Evolutionary conservation across 2,329 filamentous ascomycete species (phyloP), one percentile per base, ranked within the genome.

Genomic region (Neonectria magnoliae): DNA sequence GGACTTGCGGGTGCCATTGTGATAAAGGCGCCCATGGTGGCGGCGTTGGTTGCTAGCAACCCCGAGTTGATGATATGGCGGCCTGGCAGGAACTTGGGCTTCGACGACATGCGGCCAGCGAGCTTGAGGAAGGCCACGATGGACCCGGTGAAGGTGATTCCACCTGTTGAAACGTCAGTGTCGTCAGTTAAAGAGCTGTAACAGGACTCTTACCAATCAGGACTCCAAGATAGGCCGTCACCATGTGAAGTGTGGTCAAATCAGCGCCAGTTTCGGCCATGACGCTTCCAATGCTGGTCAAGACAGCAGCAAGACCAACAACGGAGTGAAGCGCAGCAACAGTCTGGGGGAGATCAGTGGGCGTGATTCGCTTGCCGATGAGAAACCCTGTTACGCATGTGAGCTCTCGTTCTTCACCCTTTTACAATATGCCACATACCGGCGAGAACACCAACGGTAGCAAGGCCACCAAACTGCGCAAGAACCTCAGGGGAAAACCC

Each of bases 121-220:
- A 97, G 88, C 78, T 97, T 97, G 75, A 97, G 78, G 79, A 97
- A 97, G 0, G 94, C 94, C 0, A 97, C 92, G 55, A 97, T 90
- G 2, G 93, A 96, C 2, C 94, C 94, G 0, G 93, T 97, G 75
- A 97, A 97, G 0, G 94, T 97, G 36, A 97, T 90, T 60, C 94
- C 94, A 69, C 87, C 84, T 85, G 5, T 16, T 45, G 16, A 16
- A 16, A 14, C 0, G 38, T 71, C 22, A 68, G 58, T 36, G 20
- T 36, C 5, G 18, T 1, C 16, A 2, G 41, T 22, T 27, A 25
- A 20, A 7, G 0, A 27, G 4, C 9, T 45, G 52, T 18, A 42
- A n/a, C 1, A 3, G 16, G 10, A 47, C 5, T 55, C 42, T 62
- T 75, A 82, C 88, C 93, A 57, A 97, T 97, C 0, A 97, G 81